Evolutionary conservation across 805 yeast genomes (phyloP), one percentile per base, ranked within the genome.

Genomic region (Wickerhamiella bombiphila): DNA sequence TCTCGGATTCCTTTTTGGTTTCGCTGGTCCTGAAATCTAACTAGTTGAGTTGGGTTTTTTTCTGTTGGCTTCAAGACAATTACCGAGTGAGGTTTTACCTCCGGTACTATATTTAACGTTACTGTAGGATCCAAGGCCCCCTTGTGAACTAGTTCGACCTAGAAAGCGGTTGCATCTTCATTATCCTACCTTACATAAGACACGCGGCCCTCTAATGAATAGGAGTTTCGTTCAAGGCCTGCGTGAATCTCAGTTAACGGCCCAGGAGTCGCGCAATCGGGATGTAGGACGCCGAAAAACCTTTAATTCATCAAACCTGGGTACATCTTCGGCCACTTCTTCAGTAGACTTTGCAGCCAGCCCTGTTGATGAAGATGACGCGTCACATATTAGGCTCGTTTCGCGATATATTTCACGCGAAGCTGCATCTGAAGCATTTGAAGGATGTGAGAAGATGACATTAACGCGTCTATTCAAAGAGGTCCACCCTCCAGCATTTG

Each of bases 401-500:
- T 29, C 34, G 13, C 46, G 48, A 31, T 42, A 42, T 28, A 3
- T 38, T 19, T 25, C 46, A 19, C 36, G 40, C 5, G 36, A 31
- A 7, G 39, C 31, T 18, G 14, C 42, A 7, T 17, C 4, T 16
- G 16, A 21, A 4, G 32, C 39, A 19, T 16, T 46, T 5, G 50
- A 49, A 7, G 50, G 40, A 3, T 24, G 31, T 6, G 29, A 42
- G 20, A 37, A 40, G 20, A 33, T 46, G 15, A 17, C 33, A 5
- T 13, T 30, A n/a, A 46, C 50, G 7, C 39, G 38, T 6, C 31
- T 40, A 24, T 34, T 26, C 34, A 42, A 45, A 22, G 73, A 75
- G 44, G 73, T 85, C 1, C 46, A 54, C 21, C 77, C 91, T 2
- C 91, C 94, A 0, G 62, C 70, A 16, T 85, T 69, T 51, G 53